These are phyloP conservation scores for Flaveria ramosissima DNA, from an alignment of 129 eudicot genomes.

Conservation along the genomic window DNA sequence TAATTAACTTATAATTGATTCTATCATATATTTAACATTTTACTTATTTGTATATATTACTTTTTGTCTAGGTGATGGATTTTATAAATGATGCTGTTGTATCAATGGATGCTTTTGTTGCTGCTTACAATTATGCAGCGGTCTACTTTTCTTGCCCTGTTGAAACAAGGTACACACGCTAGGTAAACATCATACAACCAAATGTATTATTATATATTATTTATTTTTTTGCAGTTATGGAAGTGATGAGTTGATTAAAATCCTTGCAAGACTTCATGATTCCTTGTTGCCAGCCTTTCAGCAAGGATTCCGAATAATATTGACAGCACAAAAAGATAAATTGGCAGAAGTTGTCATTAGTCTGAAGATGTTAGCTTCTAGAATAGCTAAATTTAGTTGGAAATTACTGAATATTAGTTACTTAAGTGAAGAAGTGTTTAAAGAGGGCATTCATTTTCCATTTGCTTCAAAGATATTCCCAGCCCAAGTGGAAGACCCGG, in stretches of 20 bases:
- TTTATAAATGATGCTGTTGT: slow-evolving; percentile 87
- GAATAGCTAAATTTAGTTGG: slow-evolving; percentile 81
- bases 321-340: slow-evolving; percentile 34
- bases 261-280: slow-evolving; percentile 78
- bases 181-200: background rate
- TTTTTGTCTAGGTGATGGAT: slow-evolving; percentile 73
- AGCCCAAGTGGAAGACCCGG: slow-evolving; percentile 91
- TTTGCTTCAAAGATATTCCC: slow-evolving; percentile 83
- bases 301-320: slow-evolving; percentile 54
- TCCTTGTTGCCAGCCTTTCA: slow-evolving; percentile 78
- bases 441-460: slow-evolving; percentile 48
- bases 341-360: slow-evolving; percentile 42
- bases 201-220: background rate
- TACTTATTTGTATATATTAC: background rate
- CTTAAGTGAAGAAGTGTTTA: slow-evolving; percentile 71
- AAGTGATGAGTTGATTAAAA: slow-evolving; percentile 69
- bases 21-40: slow-evolving; percentile 1
- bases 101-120: slow-evolving; percentile 78
- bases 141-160: slow-evolving; percentile 71
- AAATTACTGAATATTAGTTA: slow-evolving; percentile 63
- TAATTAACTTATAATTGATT: slow-evolving; percentile 3
- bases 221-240: slow-evolving; percentile 61
- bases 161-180: slow-evolving; percentile 60
- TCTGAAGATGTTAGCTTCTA: slow-evolving; percentile 66
- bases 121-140: slow-evolving; percentile 78